These are phyloP conservation scores for Phytophthora macrochlamydospora DNA, from an alignment of 352 stramenopile species.

Conservation along the genomic window DNA sequence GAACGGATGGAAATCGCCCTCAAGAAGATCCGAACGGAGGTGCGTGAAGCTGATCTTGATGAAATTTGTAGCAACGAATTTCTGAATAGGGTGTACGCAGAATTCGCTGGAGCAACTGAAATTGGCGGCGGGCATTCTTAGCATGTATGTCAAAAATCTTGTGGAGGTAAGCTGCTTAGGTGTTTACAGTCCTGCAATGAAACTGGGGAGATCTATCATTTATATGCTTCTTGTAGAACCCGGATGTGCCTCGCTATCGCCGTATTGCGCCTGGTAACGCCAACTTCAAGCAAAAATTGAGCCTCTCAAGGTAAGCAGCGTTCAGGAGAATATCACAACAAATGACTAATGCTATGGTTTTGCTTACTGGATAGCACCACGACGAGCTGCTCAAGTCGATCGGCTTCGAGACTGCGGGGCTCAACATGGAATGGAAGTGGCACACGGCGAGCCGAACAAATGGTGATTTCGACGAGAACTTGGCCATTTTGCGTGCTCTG, in stretches of 20 bases:
- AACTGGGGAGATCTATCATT: background rate
- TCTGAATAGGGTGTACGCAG: conserved; percentile 24
- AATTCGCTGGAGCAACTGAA: conserved; percentile 78
- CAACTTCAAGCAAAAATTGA: conserved; percentile 88
- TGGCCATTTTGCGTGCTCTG: conserved; percentile 64
- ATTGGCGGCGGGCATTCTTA: conserved; percentile 68
- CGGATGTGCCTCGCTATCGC: conserved; percentile 80
- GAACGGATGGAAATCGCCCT: conserved; percentile 54
- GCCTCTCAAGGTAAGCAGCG: conserved; percentile 59
- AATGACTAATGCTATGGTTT: conserved; percentile 3
- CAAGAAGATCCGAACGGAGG: conserved; percentile 59
- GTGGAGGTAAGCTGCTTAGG: conserved; percentile 52
- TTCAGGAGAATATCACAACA: too few species aligned
- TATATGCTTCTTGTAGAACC: conserved; percentile 51
- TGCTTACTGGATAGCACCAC: conserved; percentile 54
- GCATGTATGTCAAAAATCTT: conserved; percentile 90
- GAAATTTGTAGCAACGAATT: too few species aligned
- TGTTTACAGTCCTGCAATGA: background rate
- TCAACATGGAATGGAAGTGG: conserved; percentile 89
- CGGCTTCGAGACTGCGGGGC: conserved; percentile 69
- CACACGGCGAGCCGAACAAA: conserved; percentile 60
- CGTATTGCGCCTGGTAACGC: conserved; percentile 77
- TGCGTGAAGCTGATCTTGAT: conserved; percentile 13
- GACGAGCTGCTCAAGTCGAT: conserved; percentile 79
- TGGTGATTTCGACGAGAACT: conserved; percentile 73